Evolutionary conservation across 495 filamentous ascomycete genomes (phyloP).

Genomic region (Aspergillus saccharolyticus): DNA sequence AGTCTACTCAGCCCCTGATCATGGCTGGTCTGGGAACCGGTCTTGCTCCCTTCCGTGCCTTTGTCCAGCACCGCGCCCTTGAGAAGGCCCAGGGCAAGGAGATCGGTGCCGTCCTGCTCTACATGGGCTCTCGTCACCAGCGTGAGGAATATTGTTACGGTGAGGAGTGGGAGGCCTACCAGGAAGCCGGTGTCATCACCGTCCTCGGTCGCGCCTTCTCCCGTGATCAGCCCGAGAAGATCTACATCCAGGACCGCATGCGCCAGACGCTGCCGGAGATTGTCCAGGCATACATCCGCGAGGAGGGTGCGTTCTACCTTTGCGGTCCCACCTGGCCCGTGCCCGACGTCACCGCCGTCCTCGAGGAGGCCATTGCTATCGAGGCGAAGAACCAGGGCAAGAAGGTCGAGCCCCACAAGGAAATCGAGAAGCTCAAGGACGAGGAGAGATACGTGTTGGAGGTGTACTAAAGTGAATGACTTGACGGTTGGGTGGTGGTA

Average conservation of each 20-base stretch:
- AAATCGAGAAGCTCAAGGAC: slow-evolving; percentile 96
- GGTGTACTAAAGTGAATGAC: slow-evolving; percentile 62
- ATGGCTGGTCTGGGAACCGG: slow-evolving; percentile 99
- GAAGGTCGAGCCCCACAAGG: slow-evolving; percentile 84
- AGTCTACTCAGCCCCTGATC: slow-evolving; percentile 84
- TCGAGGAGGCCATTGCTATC: slow-evolving; percentile 85
- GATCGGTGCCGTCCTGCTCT: slow-evolving; percentile 88
- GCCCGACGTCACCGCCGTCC: slow-evolving; percentile 90
- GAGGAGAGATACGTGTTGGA: slow-evolving; percentile 89
- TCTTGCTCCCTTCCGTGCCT: slow-evolving; percentile 94
- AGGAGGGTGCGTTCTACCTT: slow-evolving; percentile 91
- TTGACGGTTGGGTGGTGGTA: neutral
- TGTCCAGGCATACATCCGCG: slow-evolving; percentile 78
- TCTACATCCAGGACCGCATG: slow-evolving; percentile 99
- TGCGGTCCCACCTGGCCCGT: slow-evolving; percentile 98
- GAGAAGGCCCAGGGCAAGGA: slow-evolving; percentile 93
- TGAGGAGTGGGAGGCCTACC: slow-evolving; percentile 98
- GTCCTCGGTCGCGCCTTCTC: slow-evolving; percentile 92
- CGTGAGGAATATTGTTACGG: slow-evolving; percentile 98
- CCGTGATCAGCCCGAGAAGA: slow-evolving; percentile 94
- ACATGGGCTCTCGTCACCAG: slow-evolving; percentile 95
- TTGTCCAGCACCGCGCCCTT: slow-evolving; percentile 95
- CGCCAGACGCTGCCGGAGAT: slow-evolving; percentile 81
- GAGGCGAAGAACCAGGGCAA: slow-evolving; percentile 64
- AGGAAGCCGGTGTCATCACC: slow-evolving; percentile 91